Evolutionary conservation across 2,329 filamentous ascomycete species (phyloP).

Genomic region (Tolypocladium tundrense): DNA sequence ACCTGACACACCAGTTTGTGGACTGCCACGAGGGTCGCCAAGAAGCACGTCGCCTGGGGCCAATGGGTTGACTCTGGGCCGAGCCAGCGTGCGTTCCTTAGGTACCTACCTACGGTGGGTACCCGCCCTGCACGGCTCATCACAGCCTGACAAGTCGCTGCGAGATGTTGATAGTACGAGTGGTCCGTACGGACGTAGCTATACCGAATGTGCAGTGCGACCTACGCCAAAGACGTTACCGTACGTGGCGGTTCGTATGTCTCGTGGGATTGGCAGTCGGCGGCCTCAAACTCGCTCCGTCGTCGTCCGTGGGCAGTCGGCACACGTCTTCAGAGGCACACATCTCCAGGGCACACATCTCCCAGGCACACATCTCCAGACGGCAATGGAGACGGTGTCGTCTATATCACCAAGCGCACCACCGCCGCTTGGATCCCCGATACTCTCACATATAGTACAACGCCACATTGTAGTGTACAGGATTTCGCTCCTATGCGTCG

Average conservation of each 20-base stretch:
- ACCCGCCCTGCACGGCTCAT: no score
- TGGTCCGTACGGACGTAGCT: no score
- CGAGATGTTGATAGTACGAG: background rate
- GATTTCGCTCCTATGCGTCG: background rate
- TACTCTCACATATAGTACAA: constrained; percentile 23
- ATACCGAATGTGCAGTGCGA: background rate
- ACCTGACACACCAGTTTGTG: background rate
- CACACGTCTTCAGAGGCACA: background rate
- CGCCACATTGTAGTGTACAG: constrained; percentile 19
- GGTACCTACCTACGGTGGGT: no score
- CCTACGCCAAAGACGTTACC: no score
- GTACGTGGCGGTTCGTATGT: background rate
- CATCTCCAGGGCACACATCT: no score
- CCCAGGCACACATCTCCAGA: background rate
- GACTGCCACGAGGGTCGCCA: no score
- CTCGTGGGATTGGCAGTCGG: background rate
- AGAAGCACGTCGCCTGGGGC: background rate
- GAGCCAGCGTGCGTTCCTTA: no score
- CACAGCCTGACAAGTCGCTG: background rate
- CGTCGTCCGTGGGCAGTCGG: background rate
- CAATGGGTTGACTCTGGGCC: no score
- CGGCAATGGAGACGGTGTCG: no score
- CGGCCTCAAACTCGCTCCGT: background rate
- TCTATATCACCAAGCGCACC: background rate
- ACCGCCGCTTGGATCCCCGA: background rate